Base-by-base conservation (phyloP, 2,329 filamentous ascomycete species). In the Paraphaeosphaeria sporulosa region DNA sequence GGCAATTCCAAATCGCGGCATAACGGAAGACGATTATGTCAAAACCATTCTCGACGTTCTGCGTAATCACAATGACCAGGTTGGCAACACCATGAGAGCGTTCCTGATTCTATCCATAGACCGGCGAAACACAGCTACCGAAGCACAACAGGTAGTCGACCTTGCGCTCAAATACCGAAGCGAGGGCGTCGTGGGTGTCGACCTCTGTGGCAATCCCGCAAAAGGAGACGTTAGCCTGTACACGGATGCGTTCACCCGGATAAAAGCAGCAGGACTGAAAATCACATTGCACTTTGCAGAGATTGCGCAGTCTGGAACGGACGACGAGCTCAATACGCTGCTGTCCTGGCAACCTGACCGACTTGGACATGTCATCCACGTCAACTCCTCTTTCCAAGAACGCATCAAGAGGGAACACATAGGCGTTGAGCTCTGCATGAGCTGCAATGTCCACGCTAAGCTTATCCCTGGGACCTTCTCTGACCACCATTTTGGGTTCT, bases 221-320 rank as follows among this genome's bases (percentile, higher is more conserved):
- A 83, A 81, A 63, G 88, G 88, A 10, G 83, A 88, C 52, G 81
- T 94, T 21, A 77, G 82, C 17, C 76, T 85, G 7, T 90, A 92
- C 72, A 79, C 80, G 1, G 78, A 83, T 0, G 84, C 87, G 0
- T 90, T 95, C 65, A 67, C 74, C 1, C 79, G 81, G 57, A 90
- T 90, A 5, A 84, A 82, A 61, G 73, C 70, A 0, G 71, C 82
- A 0, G 86, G 85, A 0, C 75, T 95, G 17, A 83, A 83, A 1
- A 77, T 93, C 27, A 94, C 92, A 0, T 78, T 94, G 55, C 92
- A 95, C 75, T 95, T 95, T 72, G 92, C 89, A 2, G 92, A 95
- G 77, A 83, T 86, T 1, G 81, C 84, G 47, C 78, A 79, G 2
- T 89, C 86, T 9, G 84, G 84, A 0, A 83, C 83, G 2, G 79